Percentiles rank a stretch among this genome's conserved stretches.
Conservation (phyloP, 1,284 basidiomycete genomes). For the Sporisorium sorghi region DNA sequence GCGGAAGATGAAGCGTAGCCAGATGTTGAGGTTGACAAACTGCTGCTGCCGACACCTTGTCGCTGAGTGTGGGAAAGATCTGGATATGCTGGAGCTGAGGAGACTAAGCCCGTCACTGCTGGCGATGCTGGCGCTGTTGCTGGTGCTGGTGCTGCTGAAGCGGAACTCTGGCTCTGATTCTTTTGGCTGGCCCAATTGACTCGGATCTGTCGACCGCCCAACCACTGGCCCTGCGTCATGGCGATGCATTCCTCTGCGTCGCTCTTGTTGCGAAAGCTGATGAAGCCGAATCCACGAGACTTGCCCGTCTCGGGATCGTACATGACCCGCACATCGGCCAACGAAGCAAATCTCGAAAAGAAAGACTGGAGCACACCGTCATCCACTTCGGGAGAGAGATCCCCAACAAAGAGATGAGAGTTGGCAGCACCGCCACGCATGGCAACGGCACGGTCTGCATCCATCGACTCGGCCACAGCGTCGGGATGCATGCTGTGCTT, state of each 20-base stretch:
- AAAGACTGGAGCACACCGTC: constrained; percentile 96
- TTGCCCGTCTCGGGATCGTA: constrained; percentile 99
- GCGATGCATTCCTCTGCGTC: constrained; percentile 98
- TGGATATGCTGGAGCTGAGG: neutral
- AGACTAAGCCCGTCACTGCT: neutral
- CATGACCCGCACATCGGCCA: constrained; percentile 98
- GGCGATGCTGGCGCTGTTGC: constrained; percentile 1
- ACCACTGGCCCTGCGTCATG: constrained; percentile 99
- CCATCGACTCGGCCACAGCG: constrained; percentile 8
- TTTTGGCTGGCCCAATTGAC: constrained; percentile 99
- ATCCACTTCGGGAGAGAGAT: constrained; percentile 96
- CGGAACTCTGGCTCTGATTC: constrained; percentile 80
- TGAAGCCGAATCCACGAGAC: constrained; percentile 92
- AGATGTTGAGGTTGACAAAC: neutral
- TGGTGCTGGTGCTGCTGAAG: too few relatives aligned
- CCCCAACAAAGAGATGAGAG: constrained; percentile 98
- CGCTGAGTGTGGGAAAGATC: neutral
- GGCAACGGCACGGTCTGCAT: neutral
- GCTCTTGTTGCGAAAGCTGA: constrained; percentile 92
- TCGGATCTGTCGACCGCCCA: constrained; percentile 94
- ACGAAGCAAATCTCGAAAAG: constrained; percentile 90
- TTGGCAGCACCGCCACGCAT: constrained; percentile 79
- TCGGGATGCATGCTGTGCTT: constrained; percentile 44
- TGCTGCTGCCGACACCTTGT: neutral
- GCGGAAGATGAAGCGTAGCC: constrained; percentile 13